Conservation (phyloP, 139 green algal genomes). For the Nannochloris sp. region DNA sequence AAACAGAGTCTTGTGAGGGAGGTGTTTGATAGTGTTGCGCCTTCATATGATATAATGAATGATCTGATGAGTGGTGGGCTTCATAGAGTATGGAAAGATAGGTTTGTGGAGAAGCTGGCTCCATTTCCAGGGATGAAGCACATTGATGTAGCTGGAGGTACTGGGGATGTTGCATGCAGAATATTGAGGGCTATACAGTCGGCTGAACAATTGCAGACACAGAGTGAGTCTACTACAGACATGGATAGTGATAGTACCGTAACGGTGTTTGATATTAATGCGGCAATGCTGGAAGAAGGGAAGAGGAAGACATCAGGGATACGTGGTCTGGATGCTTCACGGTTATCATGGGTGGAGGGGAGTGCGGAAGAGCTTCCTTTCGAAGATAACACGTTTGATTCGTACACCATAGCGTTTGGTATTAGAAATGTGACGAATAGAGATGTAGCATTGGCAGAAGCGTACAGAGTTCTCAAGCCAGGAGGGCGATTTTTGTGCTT, state of each 20-base stretch:
- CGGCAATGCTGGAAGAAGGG: slow-evolving; percentile 83
- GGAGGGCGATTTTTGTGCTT: slow-evolving; percentile 86
- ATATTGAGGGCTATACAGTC: slow-evolving; percentile 42
- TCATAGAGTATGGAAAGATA: slow-evolving; percentile 95
- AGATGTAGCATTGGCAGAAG: slow-evolving; percentile 70
- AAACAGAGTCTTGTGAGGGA: slow-evolving; percentile 51
- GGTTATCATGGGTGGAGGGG: slow-evolving; percentile 57
- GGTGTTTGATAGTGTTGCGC: slow-evolving; percentile 87
- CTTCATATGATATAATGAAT: slow-evolving; percentile 97
- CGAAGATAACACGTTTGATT: slow-evolving; percentile 61
- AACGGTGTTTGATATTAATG: slow-evolving; percentile 92
- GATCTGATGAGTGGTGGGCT: slow-evolving; percentile 95
- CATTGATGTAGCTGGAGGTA: slow-evolving; percentile 95
- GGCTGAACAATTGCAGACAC: slow-evolving; percentile 29
- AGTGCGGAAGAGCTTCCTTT: slow-evolving; percentile 87
- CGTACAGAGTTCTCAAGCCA: slow-evolving; percentile 64
- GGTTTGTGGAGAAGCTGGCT: slow-evolving; percentile 62
- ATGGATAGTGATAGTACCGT: slow-evolving; percentile 25
- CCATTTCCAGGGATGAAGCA: slow-evolving; percentile 84
- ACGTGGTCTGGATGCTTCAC: background rate
- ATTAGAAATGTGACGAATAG: slow-evolving; percentile 93
- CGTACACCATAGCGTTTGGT: slow-evolving; percentile 96
- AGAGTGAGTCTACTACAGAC: slow-evolving; percentile 16
- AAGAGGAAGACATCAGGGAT: slow-evolving; percentile 38
- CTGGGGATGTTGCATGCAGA: slow-evolving; percentile 84